Conservation (phyloP, 108 stramenopile species). For the Epithemia pelagica region DNA sequence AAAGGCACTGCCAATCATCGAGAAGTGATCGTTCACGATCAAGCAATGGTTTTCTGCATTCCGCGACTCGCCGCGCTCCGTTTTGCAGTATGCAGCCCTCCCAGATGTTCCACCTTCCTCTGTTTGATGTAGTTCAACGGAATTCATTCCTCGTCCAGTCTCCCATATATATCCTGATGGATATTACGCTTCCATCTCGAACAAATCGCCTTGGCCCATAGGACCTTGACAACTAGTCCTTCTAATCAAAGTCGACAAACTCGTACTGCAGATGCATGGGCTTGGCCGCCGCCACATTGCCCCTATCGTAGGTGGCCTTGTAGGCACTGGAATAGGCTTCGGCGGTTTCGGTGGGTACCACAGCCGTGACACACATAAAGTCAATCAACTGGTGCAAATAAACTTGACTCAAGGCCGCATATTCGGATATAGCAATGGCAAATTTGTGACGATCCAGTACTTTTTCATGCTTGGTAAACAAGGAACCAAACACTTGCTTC, state of each 20-base stretch:
- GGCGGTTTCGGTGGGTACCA: neutral
- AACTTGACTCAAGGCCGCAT: constrained; percentile 18
- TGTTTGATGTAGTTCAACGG: too few species aligned
- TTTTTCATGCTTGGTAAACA: constrained; percentile 34
- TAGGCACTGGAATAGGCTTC: neutral
- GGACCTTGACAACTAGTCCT: too few species aligned
- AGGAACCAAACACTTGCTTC: constrained; percentile 23
- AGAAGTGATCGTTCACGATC: too few species aligned
- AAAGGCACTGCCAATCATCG: too few species aligned
- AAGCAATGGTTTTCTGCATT: too few species aligned
- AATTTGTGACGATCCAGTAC: constrained; percentile 31
- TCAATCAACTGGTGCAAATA: constrained; percentile 38
- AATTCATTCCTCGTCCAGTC: too few species aligned
- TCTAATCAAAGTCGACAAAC: neutral
- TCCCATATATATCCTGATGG: too few species aligned
- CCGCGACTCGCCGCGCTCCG: too few species aligned
- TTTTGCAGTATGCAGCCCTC: too few species aligned
- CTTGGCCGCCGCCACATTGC: neutral
- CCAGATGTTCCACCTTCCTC: too few species aligned
- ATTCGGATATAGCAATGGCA: constrained; percentile 32
- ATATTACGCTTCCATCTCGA: too few species aligned
- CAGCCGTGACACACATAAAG: constrained; percentile 37
- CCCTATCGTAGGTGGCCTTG: neutral
- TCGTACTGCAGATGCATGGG: neutral
- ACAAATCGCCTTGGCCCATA: too few species aligned